These are phyloP conservation scores for Amborella trichopoda DNA, from an alignment of 164 flowering plant genomes.

Conservation along the genomic window DNA sequence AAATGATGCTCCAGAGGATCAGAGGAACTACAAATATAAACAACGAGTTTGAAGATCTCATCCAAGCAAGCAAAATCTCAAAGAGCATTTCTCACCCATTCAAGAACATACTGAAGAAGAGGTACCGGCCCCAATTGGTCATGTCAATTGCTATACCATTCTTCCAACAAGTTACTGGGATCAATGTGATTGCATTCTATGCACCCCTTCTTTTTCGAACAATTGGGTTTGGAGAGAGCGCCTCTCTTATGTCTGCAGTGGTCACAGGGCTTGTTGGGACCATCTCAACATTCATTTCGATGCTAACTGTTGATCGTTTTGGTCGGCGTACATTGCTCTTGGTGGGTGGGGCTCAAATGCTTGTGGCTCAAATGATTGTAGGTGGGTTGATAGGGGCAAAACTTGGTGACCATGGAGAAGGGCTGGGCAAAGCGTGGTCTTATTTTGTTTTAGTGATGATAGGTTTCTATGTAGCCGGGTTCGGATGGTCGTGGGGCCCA, in stretches of 20 bases:
- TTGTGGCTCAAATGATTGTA: conserved; percentile 11
- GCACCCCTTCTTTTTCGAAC: conserved; percentile 16
- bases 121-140: conserved; percentile 16
- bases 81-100: conserved; percentile 7
- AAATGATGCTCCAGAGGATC: conserved; percentile 12
- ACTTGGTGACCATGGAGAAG: conserved; percentile 16
- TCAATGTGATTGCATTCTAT: conserved; percentile 20
- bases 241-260: conserved; percentile 15
- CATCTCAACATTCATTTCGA: conserved; percentile 10
- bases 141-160: conserved; percentile 19
- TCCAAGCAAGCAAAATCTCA: conserved; percentile 10
- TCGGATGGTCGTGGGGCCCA: conserved; percentile 21
- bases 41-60: conserved; percentile 34
- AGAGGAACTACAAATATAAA: conserved; percentile 50
- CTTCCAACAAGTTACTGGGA: conserved; percentile 22
- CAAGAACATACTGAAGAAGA: conserved; percentile 4
- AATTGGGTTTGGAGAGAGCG: conserved; percentile 19
- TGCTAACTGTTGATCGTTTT: conserved; percentile 11
- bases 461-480: conserved; percentile 15
- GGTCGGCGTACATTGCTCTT: conserved; percentile 13
- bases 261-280: conserved; percentile 11
- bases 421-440: conserved; percentile 9
- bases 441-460: conserved; percentile 12
- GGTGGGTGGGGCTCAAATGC: conserved; percentile 16
- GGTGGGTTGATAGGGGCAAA: conserved; percentile 14